These are phyloP conservation scores for Haplographium delicatum DNA, from an alignment of 495 filamentous ascomycete species.

Conservation along the genomic window DNA sequence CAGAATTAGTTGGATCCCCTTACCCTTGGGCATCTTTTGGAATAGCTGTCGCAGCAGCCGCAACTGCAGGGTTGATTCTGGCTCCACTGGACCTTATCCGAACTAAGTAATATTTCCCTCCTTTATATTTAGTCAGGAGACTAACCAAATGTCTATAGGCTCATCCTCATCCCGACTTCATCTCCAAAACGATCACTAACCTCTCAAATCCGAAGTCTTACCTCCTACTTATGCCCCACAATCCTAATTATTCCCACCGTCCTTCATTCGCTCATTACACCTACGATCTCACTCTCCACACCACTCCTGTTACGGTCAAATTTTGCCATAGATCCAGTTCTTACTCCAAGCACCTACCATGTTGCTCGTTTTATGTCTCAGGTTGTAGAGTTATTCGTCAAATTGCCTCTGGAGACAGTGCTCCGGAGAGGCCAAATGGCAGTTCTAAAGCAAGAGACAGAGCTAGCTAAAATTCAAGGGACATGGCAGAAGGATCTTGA, in stretches of 20 bases:
- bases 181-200: constrained; percentile 68
- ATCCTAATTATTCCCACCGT: constrained; percentile 74
- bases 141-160: constrained; percentile 31
- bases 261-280: constrained; percentile 77
- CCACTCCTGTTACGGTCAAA: constrained; percentile 77
- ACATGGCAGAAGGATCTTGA: constrained; percentile 32
- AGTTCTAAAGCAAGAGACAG: constrained; percentile 34
- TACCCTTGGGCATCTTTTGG: constrained; percentile 68
- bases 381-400: constrained; percentile 72
- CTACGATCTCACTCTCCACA: constrained; percentile 68
- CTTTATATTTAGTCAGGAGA: neutral
- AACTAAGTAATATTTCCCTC: constrained; percentile 50
- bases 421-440: constrained; percentile 80
- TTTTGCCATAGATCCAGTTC: constrained; percentile 71
- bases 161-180: constrained; percentile 76
- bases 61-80: constrained; percentile 71
- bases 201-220: constrained; percentile 62
- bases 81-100: constrained; percentile 85
- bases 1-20: constrained; percentile 52
- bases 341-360: constrained; percentile 75
- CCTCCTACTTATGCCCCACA: constrained; percentile 67
- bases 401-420: constrained; percentile 87
- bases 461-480: neutral
- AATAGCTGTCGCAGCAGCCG: constrained; percentile 77
- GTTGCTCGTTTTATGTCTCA: constrained; percentile 72